Evolutionary conservation across 2,329 filamentous ascomycete genomes (phyloP).

Genomic region (Aspergillus brunneoviolaceus): DNA sequence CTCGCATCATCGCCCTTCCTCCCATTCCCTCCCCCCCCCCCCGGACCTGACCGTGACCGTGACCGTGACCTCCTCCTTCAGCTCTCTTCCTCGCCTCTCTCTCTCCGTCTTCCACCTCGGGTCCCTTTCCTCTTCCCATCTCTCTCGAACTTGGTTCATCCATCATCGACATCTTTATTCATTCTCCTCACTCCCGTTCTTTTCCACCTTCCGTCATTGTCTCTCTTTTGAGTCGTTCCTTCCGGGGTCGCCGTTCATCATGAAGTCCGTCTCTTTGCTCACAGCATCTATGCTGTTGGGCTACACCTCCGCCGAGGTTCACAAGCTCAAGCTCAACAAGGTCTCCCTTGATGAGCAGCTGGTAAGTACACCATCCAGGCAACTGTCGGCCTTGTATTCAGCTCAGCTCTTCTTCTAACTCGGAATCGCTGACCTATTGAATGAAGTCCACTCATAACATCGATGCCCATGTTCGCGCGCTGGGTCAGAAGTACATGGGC

Average conservation of each 20-base stretch:
- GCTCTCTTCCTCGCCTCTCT: constrained; percentile 21
- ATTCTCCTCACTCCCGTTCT: constrained; percentile 17
- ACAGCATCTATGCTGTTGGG: constrained; percentile 77
- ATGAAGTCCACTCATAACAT: constrained; percentile 72
- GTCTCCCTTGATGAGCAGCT: constrained; percentile 88
- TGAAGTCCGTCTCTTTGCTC: constrained; percentile 83
- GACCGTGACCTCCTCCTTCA: neutral
- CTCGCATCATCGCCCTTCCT: constrained; percentile 21
- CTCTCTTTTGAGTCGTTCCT: constrained; percentile 8
- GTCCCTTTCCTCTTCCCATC: constrained; percentile 19
- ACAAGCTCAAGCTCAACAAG: constrained; percentile 99
- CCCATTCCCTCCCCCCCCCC: constrained; percentile 7
- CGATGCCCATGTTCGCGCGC: constrained; percentile 73
- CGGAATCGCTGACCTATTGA: constrained; percentile 14
- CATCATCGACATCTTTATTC: constrained; percentile 24
- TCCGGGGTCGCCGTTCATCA: constrained; percentile 43
- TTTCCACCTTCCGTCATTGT: constrained; percentile 12
- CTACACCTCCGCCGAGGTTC: constrained; percentile 78
- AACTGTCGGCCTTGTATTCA: neutral
- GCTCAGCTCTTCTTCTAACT: neutral
- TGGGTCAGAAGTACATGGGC: constrained; percentile 97
- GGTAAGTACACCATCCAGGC: constrained; percentile 55
- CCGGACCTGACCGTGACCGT: neutral
- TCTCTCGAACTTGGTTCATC: constrained; percentile 21
- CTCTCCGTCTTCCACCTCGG: constrained; percentile 19